phyloP scores from a whole-genome alignment of 805 yeast genomes.

The Saccharomycopsis babjevae region DNA sequence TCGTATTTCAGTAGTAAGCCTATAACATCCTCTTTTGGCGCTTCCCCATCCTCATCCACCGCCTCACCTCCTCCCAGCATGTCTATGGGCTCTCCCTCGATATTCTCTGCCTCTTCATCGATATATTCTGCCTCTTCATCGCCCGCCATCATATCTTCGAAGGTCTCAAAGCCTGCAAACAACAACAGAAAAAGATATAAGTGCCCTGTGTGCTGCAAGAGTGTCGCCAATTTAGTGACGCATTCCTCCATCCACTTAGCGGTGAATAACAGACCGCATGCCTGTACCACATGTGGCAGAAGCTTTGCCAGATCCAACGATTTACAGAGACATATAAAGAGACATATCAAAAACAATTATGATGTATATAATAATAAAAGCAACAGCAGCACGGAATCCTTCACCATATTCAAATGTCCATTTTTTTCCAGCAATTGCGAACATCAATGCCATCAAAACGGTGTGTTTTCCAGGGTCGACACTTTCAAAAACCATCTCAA shows the following conservation, averaged over 20 bases:
- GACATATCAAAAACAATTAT: slow-evolving; percentile 35
- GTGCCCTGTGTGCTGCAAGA: slow-evolving; percentile 59
- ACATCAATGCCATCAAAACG: slow-evolving; percentile 59
- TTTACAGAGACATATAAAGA: slow-evolving; percentile 69
- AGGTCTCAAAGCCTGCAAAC: neutral
- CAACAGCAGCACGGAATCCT: slow-evolving; percentile 14
- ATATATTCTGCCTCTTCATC: neutral
- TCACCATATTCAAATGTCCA: slow-evolving; percentile 17
- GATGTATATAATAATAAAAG: slow-evolving; percentile 37
- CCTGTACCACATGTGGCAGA: slow-evolving; percentile 66
- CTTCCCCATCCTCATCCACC: neutral
- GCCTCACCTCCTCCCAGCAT: neutral
- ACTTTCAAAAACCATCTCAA: slow-evolving; percentile 86
- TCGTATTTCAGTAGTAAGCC: neutral
- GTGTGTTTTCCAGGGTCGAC: slow-evolving; percentile 81
- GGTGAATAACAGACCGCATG: slow-evolving; percentile 36
- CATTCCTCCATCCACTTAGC: slow-evolving; percentile 75
- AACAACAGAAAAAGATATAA: slow-evolving; percentile 48
- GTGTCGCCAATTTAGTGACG: slow-evolving; percentile 50
- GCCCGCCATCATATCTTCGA: neutral
- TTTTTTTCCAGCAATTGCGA: neutral
- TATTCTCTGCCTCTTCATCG: neutral
- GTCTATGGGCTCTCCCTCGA: neutral
- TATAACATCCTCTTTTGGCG: neutral
- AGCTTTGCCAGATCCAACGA: slow-evolving; percentile 88